phyloP scores from a whole-genome alignment of 1,284 basidiomycete species.

The Sporisorium iseilematis-ciliati region DNA sequence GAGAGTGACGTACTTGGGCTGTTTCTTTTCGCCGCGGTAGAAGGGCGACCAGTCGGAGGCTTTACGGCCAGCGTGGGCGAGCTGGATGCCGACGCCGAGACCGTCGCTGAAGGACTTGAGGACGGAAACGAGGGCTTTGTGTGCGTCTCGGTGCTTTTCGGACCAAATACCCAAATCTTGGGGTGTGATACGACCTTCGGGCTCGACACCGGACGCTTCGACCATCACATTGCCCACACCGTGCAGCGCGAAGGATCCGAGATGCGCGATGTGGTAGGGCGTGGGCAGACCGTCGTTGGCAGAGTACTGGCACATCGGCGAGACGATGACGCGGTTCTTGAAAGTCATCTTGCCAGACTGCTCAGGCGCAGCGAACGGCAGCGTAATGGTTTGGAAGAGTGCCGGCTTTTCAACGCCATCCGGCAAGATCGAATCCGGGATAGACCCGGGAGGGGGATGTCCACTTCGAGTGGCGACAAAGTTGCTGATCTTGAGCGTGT shows the following conservation, averaged over 20 bases:
- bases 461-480: slow-evolving; percentile 38
- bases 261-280: slow-evolving; percentile 66
- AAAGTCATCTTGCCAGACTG: slow-evolving; percentile 32
- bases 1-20: slow-evolving; percentile 41
- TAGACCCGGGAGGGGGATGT: slow-evolving; percentile 56
- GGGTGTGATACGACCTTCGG: slow-evolving; percentile 82
- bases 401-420: slow-evolving; percentile 52
- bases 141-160: slow-evolving; percentile 78
- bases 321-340: slow-evolving; percentile 63
- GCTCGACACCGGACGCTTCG: slow-evolving; percentile 73
- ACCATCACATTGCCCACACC: slow-evolving; percentile 65
- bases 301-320: slow-evolving; percentile 67
- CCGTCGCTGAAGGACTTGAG: slow-evolving; percentile 76
- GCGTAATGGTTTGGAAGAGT: slow-evolving; percentile 51
- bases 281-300: slow-evolving; percentile 60
- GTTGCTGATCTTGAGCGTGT: slow-evolving; percentile 42
- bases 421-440: slow-evolving; percentile 55
- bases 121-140: slow-evolving; percentile 80
- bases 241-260: slow-evolving; percentile 65
- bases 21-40: slow-evolving; percentile 69
- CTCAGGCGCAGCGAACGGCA: slow-evolving; percentile 40
- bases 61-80: slow-evolving; percentile 83
- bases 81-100: slow-evolving; percentile 80
- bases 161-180: slow-evolving; percentile 80
- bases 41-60: slow-evolving; percentile 73